Percentiles rank a stretch among this genome's conserved stretches.
These are phyloP conservation scores for Exophiala alcalophila DNA, from an alignment of 2,329 filamentous ascomycete genomes.

Conservation along the genomic window DNA sequence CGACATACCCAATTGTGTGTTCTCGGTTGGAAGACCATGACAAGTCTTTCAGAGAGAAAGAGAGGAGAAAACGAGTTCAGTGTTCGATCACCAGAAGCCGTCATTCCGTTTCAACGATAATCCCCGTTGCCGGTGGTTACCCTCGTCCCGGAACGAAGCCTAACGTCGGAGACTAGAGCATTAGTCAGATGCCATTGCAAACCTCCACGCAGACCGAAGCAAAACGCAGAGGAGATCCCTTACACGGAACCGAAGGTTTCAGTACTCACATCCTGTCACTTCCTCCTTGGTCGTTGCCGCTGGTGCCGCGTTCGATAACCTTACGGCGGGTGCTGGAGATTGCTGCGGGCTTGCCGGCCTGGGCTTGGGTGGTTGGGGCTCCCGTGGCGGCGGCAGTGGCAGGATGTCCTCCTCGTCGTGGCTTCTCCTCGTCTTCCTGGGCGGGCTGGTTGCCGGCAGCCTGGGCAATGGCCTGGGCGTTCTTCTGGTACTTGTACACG, in stretches of 20 bases:
- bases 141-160: constrained; percentile 80
- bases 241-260: constrained; percentile 73
- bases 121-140: constrained; percentile 52
- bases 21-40: constrained; percentile 15
- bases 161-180: constrained; percentile 78
- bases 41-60: constrained; percentile 19
- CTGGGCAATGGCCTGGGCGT: constrained; percentile 88
- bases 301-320: constrained; percentile 67
- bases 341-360: constrained; percentile 67
- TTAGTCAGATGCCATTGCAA: constrained; percentile 76
- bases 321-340: constrained; percentile 77
- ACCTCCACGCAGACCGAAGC: constrained; percentile 75
- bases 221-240: constrained; percentile 85
- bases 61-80: constrained; percentile 23
- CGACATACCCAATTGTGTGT: constrained; percentile 30
- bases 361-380: constrained; percentile 55
- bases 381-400: constrained; percentile 61
- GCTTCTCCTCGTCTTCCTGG: constrained; percentile 72
- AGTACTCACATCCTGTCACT: constrained; percentile 96
- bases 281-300: constrained; percentile 63
- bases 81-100: constrained; percentile 36
- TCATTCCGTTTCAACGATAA: constrained; percentile 54
- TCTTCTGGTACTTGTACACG: constrained; percentile 99
- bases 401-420: constrained; percentile 63
- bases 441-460: constrained; percentile 64